Base-by-base conservation (phyloP, 306 rosid species). In the Gastrolobium villosum region DNA sequence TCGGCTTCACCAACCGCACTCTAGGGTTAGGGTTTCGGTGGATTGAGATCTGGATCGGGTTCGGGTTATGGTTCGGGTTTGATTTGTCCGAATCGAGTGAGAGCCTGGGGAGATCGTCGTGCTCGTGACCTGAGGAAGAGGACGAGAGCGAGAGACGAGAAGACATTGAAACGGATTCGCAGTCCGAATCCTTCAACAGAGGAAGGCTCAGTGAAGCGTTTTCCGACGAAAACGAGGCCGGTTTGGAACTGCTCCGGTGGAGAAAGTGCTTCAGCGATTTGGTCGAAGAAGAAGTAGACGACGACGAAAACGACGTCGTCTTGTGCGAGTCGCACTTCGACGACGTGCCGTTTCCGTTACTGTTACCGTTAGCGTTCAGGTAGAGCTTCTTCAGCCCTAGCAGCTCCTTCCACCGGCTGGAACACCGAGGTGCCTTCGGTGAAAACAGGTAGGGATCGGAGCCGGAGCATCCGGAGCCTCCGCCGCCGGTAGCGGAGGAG, bases 381-480 rank as follows among this genome's bases (percentile, higher is more conserved):
- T 88, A 87, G 52, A 91, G 86, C 81, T 90, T 93, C 57, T 91
- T 96, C 10, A 93, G 48, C 43, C 98, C 96, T 35, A 96, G 57
- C 0, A 96, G 84, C 80, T 96, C 98, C 44, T 88, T 96, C 99
- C 98, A 93, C 62, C 96, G 89, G 81, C 96, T 91, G 2, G 99
- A 91, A 41, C 98, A 96, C n/a, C 98, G 86, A n/a, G 98, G 99
- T 0, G 98, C 99, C 79, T 96, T 96, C 0, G 99, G 98, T 3
- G 97, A 96, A 79, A 93, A 96, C 75, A 91, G 59, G 79, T 83
- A 88, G 0, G 90, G 89, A 6, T 96, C 98, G 0, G 85, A 49
- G 6, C 72, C 10, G 44, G 61, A 6, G n/a, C 62, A 0, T 57
- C 49, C 0, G 32, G 37, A 6, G 37, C 77, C 5, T 7, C 32